phyloP scores from a whole-genome alignment of 2,329 filamentous ascomycete species.

The Aspergillus aculeatinus region DNA sequence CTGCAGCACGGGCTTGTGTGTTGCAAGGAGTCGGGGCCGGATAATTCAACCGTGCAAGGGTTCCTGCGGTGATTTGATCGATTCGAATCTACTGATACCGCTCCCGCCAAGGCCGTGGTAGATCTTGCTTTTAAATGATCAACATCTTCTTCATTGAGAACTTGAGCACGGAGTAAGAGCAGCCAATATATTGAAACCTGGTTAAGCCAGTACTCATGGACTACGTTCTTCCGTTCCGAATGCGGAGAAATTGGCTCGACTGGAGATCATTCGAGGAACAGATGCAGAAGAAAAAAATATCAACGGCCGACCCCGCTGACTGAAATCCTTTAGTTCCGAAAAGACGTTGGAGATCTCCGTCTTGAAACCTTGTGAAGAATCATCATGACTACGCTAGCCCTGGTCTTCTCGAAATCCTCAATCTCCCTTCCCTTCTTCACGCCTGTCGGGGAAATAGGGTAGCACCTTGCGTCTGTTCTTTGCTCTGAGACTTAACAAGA shows the following conservation, averaged over 20 bases:
- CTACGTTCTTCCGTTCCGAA: not conserved
- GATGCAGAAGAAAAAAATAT: not conserved
- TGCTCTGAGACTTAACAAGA: not conserved
- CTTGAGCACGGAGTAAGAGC: not conserved
- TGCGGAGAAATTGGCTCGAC: not conserved
- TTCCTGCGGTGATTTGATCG: slow-evolving; percentile 13
- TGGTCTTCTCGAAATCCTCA: not conserved
- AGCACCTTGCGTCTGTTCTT: not conserved
- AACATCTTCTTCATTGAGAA: not conserved
- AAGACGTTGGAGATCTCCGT: not conserved
- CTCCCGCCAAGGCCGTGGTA: slow-evolving; percentile 10
- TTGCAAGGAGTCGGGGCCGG: slow-evolving; percentile 28
- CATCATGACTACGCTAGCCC: not conserved
- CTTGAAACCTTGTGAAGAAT: not conserved
- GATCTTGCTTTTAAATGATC: slow-evolving; percentile 2
- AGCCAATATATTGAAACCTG: slow-evolving; percentile 7
- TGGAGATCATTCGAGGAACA: not conserved
- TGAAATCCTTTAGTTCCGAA: not conserved
- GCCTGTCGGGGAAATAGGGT: not conserved
- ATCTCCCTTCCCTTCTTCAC: not conserved
- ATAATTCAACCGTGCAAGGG: slow-evolving; percentile 17
- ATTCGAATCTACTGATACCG: slow-evolving; percentile 7
- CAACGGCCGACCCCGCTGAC: not conserved
- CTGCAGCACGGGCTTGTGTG: slow-evolving; percentile 25
- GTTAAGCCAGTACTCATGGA: not conserved